phyloP scores from a whole-genome alignment of 345 rosid genomes.

The Carallia brachiata region DNA sequence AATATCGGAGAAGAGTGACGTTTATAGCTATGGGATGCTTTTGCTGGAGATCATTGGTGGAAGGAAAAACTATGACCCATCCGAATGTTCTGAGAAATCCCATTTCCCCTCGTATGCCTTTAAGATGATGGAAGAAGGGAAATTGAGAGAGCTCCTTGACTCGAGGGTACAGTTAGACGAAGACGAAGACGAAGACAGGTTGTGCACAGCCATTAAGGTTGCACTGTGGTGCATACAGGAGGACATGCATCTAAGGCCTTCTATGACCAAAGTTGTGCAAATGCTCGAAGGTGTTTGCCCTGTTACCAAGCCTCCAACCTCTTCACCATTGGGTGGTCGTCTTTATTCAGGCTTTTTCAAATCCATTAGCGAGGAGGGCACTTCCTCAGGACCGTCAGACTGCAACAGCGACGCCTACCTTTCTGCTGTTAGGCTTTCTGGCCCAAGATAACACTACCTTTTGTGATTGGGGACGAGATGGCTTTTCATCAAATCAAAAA shows the following conservation, averaged over 20 bases:
- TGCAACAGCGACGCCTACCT: slow-evolving; percentile 60
- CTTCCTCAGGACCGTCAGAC: slow-evolving; percentile 77
- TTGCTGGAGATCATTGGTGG: slow-evolving; percentile 85
- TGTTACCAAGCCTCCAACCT: slow-evolving; percentile 62
- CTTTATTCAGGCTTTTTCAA: slow-evolving; percentile 45
- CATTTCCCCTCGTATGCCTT: slow-evolving; percentile 86
- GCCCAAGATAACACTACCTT: slow-evolving; percentile 67
- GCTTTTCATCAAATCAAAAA: background rate
- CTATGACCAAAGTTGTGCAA: slow-evolving; percentile 85
- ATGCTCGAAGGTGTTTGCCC: slow-evolving; percentile 86
- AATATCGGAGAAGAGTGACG: slow-evolving; percentile 91
- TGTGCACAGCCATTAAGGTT: slow-evolving; percentile 53
- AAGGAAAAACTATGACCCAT: slow-evolving; percentile 67
- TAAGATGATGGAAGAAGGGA: slow-evolving; percentile 93
- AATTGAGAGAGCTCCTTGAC: slow-evolving; percentile 61
- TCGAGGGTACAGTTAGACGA: slow-evolving; percentile 42
- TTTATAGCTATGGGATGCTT: slow-evolving; percentile 88
- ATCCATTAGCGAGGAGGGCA: slow-evolving; percentile 55
- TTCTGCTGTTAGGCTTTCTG: slow-evolving; percentile 81
- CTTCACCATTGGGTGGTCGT: slow-evolving; percentile 61
- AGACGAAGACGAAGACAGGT: slow-evolving; percentile 38
- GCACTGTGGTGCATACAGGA: slow-evolving; percentile 97
- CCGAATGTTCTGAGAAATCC: slow-evolving; percentile 65
- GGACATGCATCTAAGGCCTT: slow-evolving; percentile 73
- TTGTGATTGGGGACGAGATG: background rate